Base-by-base conservation (phyloP, 331 rosid species). In the Cydonia oblonga region DNA sequence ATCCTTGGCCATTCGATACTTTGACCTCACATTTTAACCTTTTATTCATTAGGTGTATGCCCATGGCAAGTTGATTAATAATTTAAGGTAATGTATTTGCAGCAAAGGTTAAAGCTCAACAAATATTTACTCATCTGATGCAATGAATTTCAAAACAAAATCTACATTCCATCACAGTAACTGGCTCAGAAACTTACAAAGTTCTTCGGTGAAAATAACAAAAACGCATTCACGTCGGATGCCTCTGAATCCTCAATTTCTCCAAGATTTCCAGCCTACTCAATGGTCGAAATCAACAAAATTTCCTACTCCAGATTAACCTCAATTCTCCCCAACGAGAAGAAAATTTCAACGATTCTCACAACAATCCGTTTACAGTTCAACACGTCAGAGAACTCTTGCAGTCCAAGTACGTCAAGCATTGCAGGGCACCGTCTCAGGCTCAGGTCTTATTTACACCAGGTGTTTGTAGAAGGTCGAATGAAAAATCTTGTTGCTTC, bases 401-500 rank as follows among this genome's bases (percentile, higher is more conserved):
- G 54, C 46, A 14, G 58, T 26, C 59, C 40, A 9, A 35, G 40
- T 0, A 28, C 8, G n/a, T 11, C 49, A 30, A 19, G 77, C 58
- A 18, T 66, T 30, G 63, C 68, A 58, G 66, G 10, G 61, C 14
- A 7, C n/a, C 19, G 19, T 69, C 53, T 58, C 49, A 44, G 44
- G 69, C 68, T 19, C 78, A 73, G 22, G 62, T 66, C 42, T 10
- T 38, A 9, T 46, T 18, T 18, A 76, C 81, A 84, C 68, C 72
- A 32, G 57, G 24, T 57, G 68, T 9, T 64, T 69, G 81, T 46
- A 90, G 72, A 69, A 87, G 67, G 74, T 64, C 78, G 49, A 74
- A 75, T 2, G 90, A 76, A 76, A 87, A 64, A 42, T 87, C 81
- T 66, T 82, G 84, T 69, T 87, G 83, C 82, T 85, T 86, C 66